A percentile compares a stretch with the other conserved stretches of the same genome.
These are phyloP conservation scores for Kwoniella sp. DNA, from an alignment of 768 basidiomycete genomes.

Conservation along the genomic window DNA sequence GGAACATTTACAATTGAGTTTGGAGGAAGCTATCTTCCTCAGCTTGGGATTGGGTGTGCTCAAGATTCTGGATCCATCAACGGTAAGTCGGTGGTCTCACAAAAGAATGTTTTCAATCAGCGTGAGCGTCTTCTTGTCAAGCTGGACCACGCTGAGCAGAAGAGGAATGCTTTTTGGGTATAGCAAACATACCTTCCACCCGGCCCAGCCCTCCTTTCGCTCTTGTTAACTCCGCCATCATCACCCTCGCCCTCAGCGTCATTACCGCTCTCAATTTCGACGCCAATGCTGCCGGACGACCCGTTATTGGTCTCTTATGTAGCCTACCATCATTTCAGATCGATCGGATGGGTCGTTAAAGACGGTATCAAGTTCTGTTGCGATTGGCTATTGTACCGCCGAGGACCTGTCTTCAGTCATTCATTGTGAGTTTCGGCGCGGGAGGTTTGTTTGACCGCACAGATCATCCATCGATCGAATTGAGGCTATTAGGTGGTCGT, in stretches of 20 bases:
- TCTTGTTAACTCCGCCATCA: slow-evolving; percentile 57
- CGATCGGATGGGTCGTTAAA: slow-evolving; percentile 95
- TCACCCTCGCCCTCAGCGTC: slow-evolving; percentile 42
- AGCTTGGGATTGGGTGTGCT: slow-evolving; percentile 82
- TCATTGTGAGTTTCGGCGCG: slow-evolving; percentile 83
- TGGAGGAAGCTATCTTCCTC: slow-evolving; percentile 87
- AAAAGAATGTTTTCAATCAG: too few relatives aligned
- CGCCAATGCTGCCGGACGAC: slow-evolving; percentile 67
- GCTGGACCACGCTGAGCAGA: too few relatives aligned
- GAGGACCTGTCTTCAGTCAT: slow-evolving; percentile 91
- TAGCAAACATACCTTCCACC: slow-evolving; percentile 35
- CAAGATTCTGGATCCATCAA: slow-evolving; percentile 66
- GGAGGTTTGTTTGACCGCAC: too few relatives aligned
- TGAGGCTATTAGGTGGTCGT: too few relatives aligned
- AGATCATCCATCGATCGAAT: too few relatives aligned
- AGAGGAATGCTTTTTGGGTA: too few relatives aligned
- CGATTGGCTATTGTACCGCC: slow-evolving; percentile 90
- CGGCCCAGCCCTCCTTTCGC: slow-evolving; percentile 35
- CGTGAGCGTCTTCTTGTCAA: too few relatives aligned
- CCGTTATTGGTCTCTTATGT: slow-evolving; percentile 89
- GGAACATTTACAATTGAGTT: slow-evolving; percentile 87
- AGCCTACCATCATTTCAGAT: slow-evolving; percentile 90
- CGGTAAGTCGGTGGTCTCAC: slow-evolving; percentile 61
- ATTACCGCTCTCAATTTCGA: slow-evolving; percentile 53
- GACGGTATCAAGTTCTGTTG: slow-evolving; percentile 96